Evolutionary conservation across 106 monocot genomes (phyloP), one percentile per base, ranked within the genome.

Genomic region (Dioscorea zingiberensis): DNA sequence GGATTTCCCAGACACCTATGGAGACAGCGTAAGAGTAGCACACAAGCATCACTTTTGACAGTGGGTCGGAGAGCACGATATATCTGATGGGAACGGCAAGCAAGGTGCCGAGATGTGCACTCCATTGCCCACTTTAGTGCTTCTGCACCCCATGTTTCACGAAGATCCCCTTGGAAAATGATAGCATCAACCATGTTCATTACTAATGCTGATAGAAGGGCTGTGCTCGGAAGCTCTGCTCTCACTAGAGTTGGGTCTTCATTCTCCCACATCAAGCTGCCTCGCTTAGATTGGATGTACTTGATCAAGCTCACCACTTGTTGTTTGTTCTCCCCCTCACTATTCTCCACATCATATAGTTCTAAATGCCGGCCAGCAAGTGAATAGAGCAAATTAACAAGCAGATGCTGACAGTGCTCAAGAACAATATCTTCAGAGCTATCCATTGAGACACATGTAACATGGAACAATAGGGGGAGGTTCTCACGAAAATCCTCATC

Each of bases 401-500:
- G 93, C 48, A 98, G 81, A 75, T 93, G 81, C 55, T 98, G 93
- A 48, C 93, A 98, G 60, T 98, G 98, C 68, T 89, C 84, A 16
- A 98, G 98, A 7, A 98, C 98, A 70, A 98, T 87, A 73, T 98
- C 98, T 59, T 98, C 93, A 58, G 98, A 93, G 71, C 98, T 98
- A 64, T 98, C 98, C 98, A 98, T 89, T 10, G 98, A 98, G 48
- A 98, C 93, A 64, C 93, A 93, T 4, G 84, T 89, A 16, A 98
- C 93, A 71, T 98, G 98, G 58, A 98, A 93, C 24, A 98, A 80
- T 56, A 98, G 62, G 2, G 98, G 98, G 59, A 93, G 80, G 60
- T 98, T 84, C 69, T 93, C 98, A 59, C 98, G 93, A 60, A 98
- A 98, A 76, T 98, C 98, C 53, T 98, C 98, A 76, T 98, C 98